Percentiles rank a stretch among this genome's conserved stretches.
phyloP scores from a whole-genome alignment of 78 protist genomes.

The Polysphondylium violaceum region DNA sequence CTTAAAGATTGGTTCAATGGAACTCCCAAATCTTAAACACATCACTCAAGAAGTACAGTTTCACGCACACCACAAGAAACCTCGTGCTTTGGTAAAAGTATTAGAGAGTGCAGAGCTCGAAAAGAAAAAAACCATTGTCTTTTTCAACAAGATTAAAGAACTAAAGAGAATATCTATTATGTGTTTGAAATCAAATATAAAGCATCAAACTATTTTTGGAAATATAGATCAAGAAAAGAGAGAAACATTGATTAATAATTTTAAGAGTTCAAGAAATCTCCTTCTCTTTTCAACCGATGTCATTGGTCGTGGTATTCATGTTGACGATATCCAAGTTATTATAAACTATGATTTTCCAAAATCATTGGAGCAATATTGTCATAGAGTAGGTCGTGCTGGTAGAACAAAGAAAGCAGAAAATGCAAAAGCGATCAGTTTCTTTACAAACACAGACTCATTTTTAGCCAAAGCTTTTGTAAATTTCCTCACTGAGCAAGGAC shows the following conservation, averaged over 20 bases:
- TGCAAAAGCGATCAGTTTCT: background rate
- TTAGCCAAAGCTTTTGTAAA: background rate
- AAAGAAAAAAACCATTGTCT: conserved; percentile 31
- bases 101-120: background rate
- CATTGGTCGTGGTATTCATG: conserved; percentile 57
- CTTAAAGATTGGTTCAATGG: conserved; percentile 96
- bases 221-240: conserved; percentile 10
- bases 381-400: conserved; percentile 93
- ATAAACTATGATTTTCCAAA: conserved; percentile 53
- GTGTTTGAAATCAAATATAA: conserved; percentile 85
- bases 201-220: conserved; percentile 39
- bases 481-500: conserved; percentile 10
- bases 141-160: conserved; percentile 47
- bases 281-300: conserved; percentile 41
- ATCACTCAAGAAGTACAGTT: conserved; percentile 88
- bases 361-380: conserved; percentile 79
- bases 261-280: background rate
- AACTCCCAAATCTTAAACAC: conserved; percentile 87
- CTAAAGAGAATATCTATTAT: conserved; percentile 10
- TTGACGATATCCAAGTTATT: conserved; percentile 59
- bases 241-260: conserved; percentile 18
- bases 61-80: conserved; percentile 86
- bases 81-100: conserved; percentile 67
- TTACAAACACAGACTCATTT: background rate
- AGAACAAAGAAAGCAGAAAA: conserved; percentile 82